Evolutionary conservation across 73 alveolate genomes (phyloP).

Genomic region (Tetrahymena thermophila): DNA sequence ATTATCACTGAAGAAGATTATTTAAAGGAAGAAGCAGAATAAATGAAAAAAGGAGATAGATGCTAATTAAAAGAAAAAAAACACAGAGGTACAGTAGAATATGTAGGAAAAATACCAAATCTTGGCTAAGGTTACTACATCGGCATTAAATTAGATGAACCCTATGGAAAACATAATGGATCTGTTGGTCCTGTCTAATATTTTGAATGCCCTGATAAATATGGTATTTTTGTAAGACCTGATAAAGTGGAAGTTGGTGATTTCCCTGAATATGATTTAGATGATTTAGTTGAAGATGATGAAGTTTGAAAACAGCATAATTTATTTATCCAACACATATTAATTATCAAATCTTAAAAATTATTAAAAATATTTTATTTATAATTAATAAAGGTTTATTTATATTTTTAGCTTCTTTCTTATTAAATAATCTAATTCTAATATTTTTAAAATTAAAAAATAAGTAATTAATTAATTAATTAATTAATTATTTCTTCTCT

Average conservation of each 20-base stretch:
- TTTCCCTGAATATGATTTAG: constrained; percentile 59
- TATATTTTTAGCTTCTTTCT: no score
- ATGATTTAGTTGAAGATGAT: constrained; percentile 4
- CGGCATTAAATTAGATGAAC: constrained; percentile 73
- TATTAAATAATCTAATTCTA: no score
- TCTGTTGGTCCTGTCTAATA: constrained; percentile 51
- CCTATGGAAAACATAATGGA: constrained; percentile 69
- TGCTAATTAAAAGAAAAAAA: constrained; percentile 59
- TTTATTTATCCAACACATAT: no score
- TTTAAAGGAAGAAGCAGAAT: constrained; percentile 65
- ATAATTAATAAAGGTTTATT: no score
- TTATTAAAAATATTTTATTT: no score
- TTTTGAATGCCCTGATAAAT: constrained; percentile 64
- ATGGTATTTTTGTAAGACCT: constrained; percentile 74
- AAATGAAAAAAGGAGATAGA: constrained; percentile 56
- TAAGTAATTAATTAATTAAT: no score
- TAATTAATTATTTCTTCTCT: no score
- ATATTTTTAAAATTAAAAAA: no score
- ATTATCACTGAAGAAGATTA: constrained; percentile 58
- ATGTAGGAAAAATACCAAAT: constrained; percentile 68
- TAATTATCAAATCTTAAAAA: no score
- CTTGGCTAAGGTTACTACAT: constrained; percentile 69
- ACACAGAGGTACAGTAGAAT: constrained; percentile 72
- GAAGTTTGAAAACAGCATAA: neutral
- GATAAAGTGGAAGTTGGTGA: constrained; percentile 65